Evolutionary conservation across 2,329 filamentous ascomycete genomes (phyloP).

Genomic region (Ceratocystis eucalypticola): DNA sequence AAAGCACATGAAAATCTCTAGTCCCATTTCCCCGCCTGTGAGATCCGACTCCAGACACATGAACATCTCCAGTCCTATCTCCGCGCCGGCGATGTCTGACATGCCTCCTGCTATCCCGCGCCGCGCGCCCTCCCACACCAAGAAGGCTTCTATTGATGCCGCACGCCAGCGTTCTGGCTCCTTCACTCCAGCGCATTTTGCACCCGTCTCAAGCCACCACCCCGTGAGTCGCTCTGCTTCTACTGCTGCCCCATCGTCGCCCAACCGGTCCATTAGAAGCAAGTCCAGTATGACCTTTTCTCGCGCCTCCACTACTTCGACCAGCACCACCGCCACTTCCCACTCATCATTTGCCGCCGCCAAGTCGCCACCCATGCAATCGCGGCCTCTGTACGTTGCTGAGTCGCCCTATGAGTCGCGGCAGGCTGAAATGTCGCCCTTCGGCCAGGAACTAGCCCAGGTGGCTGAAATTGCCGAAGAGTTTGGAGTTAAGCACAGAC

Average conservation of each 20-base stretch:
- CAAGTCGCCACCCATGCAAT: constrained; percentile 24
- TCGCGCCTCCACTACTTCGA: constrained; percentile 22
- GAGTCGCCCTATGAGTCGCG: constrained; percentile 23
- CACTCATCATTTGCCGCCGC: constrained; percentile 22
- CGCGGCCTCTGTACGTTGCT: constrained; percentile 23
- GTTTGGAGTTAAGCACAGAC: constrained; percentile 49
- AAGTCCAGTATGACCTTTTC: constrained; percentile 19
- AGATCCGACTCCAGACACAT: too few relatives aligned
- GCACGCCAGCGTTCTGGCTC: constrained; percentile 52
- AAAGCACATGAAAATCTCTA: too few relatives aligned
- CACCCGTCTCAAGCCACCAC: constrained; percentile 25
- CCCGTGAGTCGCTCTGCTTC: constrained; percentile 42
- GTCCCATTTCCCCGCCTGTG: too few relatives aligned
- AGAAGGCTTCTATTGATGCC: constrained; percentile 63
- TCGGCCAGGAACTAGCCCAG: constrained; percentile 79
- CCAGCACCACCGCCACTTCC: constrained; percentile 5
- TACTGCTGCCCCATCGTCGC: constrained; percentile 44
- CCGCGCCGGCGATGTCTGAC: constrained; percentile 29
- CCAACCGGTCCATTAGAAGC: constrained; percentile 27
- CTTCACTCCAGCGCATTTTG: constrained; percentile 42
- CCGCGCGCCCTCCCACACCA: constrained; percentile 76
- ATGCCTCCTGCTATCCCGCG: constrained; percentile 57
- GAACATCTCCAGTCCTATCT: neutral
- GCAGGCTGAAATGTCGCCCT: constrained; percentile 49
- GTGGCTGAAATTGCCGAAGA: constrained; percentile 90